Evolutionary conservation across 2,329 filamentous ascomycete genomes (phyloP).

Genomic region (Colletotrichum horii): DNA sequence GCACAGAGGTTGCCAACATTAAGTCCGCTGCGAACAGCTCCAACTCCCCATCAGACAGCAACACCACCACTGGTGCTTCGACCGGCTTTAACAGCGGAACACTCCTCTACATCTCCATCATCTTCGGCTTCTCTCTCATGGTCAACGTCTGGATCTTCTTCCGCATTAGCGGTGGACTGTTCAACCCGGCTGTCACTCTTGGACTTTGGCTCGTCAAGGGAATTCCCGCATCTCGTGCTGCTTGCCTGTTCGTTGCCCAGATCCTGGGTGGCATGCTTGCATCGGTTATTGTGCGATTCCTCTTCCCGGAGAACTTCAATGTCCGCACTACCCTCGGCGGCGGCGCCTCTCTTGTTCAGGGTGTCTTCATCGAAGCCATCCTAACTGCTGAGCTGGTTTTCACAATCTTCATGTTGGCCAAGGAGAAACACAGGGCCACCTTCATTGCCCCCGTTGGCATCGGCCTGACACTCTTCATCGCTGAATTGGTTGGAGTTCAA

Average conservation of each 20-base stretch:
- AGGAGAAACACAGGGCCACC: slow-evolving; percentile 52
- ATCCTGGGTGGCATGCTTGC: slow-evolving; percentile 51
- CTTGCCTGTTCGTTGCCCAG: slow-evolving; percentile 55
- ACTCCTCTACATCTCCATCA: slow-evolving; percentile 45
- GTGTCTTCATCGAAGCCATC: slow-evolving; percentile 55
- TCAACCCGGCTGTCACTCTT: slow-evolving; percentile 49
- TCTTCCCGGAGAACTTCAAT: slow-evolving; percentile 49
- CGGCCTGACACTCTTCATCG: slow-evolving; percentile 50
- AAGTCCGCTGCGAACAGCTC: slow-evolving; percentile 31
- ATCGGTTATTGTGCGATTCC: slow-evolving; percentile 43
- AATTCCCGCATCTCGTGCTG: slow-evolving; percentile 48
- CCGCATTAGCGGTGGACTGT: slow-evolving; percentile 45
- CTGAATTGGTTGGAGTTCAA: slow-evolving; percentile 49
- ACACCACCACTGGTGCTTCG: slow-evolving; percentile 46
- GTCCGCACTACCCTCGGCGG: slow-evolving; percentile 45
- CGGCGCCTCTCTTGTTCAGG: slow-evolving; percentile 45
- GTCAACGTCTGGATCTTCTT: slow-evolving; percentile 56
- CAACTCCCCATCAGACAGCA: slow-evolving; percentile 21
- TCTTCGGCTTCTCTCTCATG: slow-evolving; percentile 48
- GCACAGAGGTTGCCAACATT: slow-evolving; percentile 45
- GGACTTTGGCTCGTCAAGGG: slow-evolving; percentile 56
- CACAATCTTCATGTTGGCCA: slow-evolving; percentile 57
- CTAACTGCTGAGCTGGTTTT: slow-evolving; percentile 53
- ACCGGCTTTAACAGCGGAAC: slow-evolving; percentile 49
- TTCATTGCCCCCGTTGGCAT: slow-evolving; percentile 55